These are phyloP conservation scores for Pogostemon cablin DNA, from an alignment of 257 asterid genomes.

Conservation along the genomic window DNA sequence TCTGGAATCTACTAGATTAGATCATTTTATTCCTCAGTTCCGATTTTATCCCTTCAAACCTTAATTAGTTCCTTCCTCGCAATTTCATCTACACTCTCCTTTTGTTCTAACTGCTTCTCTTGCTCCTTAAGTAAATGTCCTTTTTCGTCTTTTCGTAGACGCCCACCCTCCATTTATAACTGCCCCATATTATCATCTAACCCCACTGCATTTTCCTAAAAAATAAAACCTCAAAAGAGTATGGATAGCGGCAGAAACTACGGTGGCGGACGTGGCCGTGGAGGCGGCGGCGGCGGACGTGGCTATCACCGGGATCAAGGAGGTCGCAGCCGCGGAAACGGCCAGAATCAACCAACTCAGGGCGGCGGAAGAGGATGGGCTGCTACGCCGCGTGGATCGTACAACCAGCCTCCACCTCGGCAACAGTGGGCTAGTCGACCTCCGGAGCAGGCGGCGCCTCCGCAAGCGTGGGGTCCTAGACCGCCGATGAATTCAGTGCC, in stretches of 20 bases:
- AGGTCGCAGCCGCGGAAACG: conserved; percentile 28
- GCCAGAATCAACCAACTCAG: conserved; percentile 6
- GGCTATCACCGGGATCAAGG: conserved; percentile 22
- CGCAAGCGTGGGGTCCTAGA: conserved; percentile 15
- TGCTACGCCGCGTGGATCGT: conserved; percentile 7
- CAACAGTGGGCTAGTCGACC: conserved; percentile 36
- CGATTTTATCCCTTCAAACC: neutral
- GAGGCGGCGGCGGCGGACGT: conserved; percentile 34
- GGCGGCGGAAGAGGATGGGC: conserved; percentile 36
- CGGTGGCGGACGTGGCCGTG: conserved; percentile 25
- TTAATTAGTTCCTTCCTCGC: neutral
- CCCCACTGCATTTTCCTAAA: neutral
- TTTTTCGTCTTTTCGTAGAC: neutral
- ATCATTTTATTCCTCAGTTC: neutral
- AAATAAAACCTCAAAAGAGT: neutral
- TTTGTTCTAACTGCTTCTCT: neutral
- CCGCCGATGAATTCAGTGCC: conserved; percentile 11
- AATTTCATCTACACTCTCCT: neutral
- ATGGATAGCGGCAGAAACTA: conserved; percentile 34
- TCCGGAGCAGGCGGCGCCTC: conserved; percentile 23
- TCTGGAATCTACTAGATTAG: conserved; percentile 34
- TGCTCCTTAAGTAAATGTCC: conserved; percentile 17
- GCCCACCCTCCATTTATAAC: neutral
- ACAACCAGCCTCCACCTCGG: conserved; percentile 24
- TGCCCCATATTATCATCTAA: neutral